Percentiles rank a stretch among this genome's conserved stretches.
Evolutionary conservation across 345 rosid genomes (phyloP).

Genomic region (Schrenkiella parvula): DNA sequence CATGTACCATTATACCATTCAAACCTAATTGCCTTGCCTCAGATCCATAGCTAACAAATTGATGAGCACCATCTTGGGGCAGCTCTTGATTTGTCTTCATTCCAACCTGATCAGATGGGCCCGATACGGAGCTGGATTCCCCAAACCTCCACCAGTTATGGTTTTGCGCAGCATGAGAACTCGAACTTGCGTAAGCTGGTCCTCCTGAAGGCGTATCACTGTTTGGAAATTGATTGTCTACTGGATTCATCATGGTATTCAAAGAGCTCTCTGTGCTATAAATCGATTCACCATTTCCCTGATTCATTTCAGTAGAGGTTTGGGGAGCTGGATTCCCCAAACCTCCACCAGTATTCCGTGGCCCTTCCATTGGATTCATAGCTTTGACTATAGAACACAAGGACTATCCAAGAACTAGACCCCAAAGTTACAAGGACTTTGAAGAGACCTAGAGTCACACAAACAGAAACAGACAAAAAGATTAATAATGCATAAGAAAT

Average conservation of each 20-base stretch:
- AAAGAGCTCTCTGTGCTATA: slow-evolving; percentile 39
- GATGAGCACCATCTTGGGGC: slow-evolving; percentile 34
- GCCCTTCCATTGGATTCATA: slow-evolving; percentile 63
- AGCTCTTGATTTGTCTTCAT: slow-evolving; percentile 49
- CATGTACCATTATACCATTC: slow-evolving; percentile 7
- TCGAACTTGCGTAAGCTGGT: slow-evolving; percentile 36
- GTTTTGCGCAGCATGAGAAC: slow-evolving; percentile 39
- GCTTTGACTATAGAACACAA: slow-evolving; percentile 25
- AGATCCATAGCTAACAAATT: slow-evolving; percentile 41
- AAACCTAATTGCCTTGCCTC: slow-evolving; percentile 43
- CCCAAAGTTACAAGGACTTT: slow-evolving; percentile 12
- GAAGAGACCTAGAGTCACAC: slow-evolving; percentile 30
- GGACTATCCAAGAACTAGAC: slow-evolving; percentile 3
- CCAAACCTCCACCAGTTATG: slow-evolving; percentile 58
- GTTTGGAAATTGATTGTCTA: slow-evolving; percentile 41
- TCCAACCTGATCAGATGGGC: slow-evolving; percentile 41
- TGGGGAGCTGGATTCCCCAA: too few relatives aligned
- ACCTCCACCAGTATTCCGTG: slow-evolving; percentile 39
- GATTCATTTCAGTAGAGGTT: slow-evolving; percentile 52
- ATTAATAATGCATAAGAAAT: slow-evolving; percentile 14
- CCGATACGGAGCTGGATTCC: slow-evolving; percentile 54
- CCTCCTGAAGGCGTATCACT: slow-evolving; percentile 39
- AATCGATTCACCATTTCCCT: slow-evolving; percentile 49
- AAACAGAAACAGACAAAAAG: slow-evolving; percentile 18
- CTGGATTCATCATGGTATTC: slow-evolving; percentile 44